Percentiles rank a stretch among this genome's conserved stretches.
Evolutionary conservation across 495 filamentous ascomycete species (phyloP).

Genomic region (Penicillium subrubescens): DNA sequence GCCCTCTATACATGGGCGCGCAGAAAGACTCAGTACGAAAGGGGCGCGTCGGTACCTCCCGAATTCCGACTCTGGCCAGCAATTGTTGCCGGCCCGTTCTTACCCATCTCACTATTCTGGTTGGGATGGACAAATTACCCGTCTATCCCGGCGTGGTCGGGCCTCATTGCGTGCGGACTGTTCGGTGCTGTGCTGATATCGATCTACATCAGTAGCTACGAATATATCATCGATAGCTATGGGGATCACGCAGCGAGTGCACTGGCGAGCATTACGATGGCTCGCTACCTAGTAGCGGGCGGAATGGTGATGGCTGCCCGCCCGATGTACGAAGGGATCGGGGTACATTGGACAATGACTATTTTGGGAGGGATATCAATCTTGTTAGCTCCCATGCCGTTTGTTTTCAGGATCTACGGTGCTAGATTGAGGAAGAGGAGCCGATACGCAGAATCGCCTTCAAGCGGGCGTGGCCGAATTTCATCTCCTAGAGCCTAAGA

Average conservation of each 20-base stretch:
- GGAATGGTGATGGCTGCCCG: slow-evolving; percentile 42
- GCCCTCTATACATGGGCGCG: neutral
- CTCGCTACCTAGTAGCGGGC: slow-evolving; percentile 46
- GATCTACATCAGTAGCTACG: slow-evolving; percentile 47
- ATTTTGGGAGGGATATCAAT: slow-evolving; percentile 36
- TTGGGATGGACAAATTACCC: neutral
- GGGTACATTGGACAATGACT: slow-evolving; percentile 53
- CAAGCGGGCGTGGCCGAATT: no score
- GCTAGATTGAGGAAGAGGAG: neutral
- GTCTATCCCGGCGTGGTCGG: slow-evolving; percentile 40
- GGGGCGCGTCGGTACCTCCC: neutral
- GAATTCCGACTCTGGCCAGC: neutral
- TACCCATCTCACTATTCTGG: neutral
- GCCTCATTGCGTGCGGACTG: slow-evolving; percentile 40
- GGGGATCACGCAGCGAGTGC: slow-evolving; percentile 31
- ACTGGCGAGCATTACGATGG: slow-evolving; percentile 44
- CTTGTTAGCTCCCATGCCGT: neutral
- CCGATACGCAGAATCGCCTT: neutral
- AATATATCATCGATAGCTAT: slow-evolving; percentile 53
- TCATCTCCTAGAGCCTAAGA: neutral
- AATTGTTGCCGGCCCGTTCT: neutral
- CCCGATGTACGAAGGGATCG: slow-evolving; percentile 48
- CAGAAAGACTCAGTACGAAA: neutral
- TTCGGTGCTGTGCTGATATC: slow-evolving; percentile 50
- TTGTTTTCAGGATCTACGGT: slow-evolving; percentile 1